phyloP scores from a whole-genome alignment of 306 rosid genomes.

The Psophocarpus tetragonolobus region DNA sequence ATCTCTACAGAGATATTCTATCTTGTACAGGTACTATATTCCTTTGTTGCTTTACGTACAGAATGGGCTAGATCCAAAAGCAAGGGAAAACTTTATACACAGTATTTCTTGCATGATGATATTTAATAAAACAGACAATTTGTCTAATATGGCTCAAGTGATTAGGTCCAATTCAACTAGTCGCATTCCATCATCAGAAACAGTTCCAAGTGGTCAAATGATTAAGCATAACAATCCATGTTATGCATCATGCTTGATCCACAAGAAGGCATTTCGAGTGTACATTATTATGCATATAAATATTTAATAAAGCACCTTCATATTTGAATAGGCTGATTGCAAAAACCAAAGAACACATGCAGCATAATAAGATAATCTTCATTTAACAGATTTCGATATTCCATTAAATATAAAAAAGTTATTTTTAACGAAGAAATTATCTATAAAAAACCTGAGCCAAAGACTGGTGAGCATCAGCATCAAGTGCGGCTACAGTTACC shows the following conservation, averaged over 20 bases:
- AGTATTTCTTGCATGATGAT: background rate
- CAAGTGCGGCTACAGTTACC: conserved; percentile 90
- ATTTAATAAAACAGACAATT: conserved; percentile 7
- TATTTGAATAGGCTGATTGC: conserved; percentile 6
- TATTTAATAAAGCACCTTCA: background rate
- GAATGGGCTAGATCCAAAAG: background rate
- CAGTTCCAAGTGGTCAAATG: background rate
- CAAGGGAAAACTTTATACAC: background rate
- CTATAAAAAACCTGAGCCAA: conserved; percentile 76
- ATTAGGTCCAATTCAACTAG: conserved; percentile 6
- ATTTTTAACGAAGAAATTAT: conserved; percentile 25
- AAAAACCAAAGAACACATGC: conserved; percentile 3
- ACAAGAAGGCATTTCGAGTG: background rate
- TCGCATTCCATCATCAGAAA: background rate
- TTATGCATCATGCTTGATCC: conserved; percentile 4
- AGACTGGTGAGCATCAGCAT: conserved; percentile 89
- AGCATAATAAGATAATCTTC: background rate
- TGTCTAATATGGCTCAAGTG: background rate
- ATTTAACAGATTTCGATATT: conserved; percentile 22
- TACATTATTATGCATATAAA: background rate
- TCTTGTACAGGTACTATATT: background rate
- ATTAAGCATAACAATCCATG: background rate
- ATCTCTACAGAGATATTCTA: conserved; percentile 1
- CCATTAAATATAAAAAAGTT: conserved; percentile 5
- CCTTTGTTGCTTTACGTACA: background rate